Evolutionary conservation across 2,329 filamentous ascomycete genomes (phyloP).

Genomic region (Juglanconis sp.): DNA sequence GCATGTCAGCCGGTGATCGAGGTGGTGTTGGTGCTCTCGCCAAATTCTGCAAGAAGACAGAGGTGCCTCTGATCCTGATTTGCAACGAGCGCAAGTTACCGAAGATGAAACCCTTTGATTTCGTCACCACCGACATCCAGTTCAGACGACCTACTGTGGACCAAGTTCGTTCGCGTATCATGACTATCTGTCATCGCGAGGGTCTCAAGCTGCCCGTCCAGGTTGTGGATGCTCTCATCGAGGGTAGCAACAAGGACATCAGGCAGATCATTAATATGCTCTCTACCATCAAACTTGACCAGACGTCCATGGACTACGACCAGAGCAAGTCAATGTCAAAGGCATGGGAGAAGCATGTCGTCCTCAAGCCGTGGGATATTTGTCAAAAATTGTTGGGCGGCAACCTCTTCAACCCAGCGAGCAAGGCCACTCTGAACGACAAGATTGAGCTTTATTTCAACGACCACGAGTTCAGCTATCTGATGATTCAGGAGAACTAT

Average conservation of each 20-base stretch:
- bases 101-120: slow-evolving; percentile 98
- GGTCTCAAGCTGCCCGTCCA: slow-evolving; percentile 77
- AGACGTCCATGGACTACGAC: slow-evolving; percentile 74
- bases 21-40: slow-evolving; percentile 93
- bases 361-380: slow-evolving; percentile 98
- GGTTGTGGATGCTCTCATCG: slow-evolving; percentile 89
- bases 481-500: slow-evolving; percentile 99
- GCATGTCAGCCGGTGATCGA: slow-evolving; percentile 95
- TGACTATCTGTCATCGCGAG: slow-evolving; percentile 92
- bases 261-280: slow-evolving; percentile 99
- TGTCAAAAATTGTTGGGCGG: slow-evolving; percentile 86
- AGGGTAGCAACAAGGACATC: slow-evolving; percentile 93
- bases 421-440: slow-evolving; percentile 87
- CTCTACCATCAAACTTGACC: slow-evolving; percentile 86
- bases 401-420: slow-evolving; percentile 78
- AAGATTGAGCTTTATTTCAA: slow-evolving; percentile 99
- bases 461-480: slow-evolving; percentile 93
- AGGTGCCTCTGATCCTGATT: slow-evolving; percentile 92
- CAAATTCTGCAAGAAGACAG: slow-evolving; percentile 91
- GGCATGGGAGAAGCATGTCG: slow-evolving; percentile 95
- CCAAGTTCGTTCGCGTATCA: slow-evolving; percentile 85
- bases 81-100: slow-evolving; percentile 91
- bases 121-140: slow-evolving; percentile 75
- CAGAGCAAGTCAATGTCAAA: slow-evolving; percentile 93
- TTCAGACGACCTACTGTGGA: slow-evolving; percentile 90